Percentiles rank a stretch among this genome's conserved stretches.
Evolutionary conservation across 345 rosid species (phyloP).

Genomic region (Citrus cavaleriei): DNA sequence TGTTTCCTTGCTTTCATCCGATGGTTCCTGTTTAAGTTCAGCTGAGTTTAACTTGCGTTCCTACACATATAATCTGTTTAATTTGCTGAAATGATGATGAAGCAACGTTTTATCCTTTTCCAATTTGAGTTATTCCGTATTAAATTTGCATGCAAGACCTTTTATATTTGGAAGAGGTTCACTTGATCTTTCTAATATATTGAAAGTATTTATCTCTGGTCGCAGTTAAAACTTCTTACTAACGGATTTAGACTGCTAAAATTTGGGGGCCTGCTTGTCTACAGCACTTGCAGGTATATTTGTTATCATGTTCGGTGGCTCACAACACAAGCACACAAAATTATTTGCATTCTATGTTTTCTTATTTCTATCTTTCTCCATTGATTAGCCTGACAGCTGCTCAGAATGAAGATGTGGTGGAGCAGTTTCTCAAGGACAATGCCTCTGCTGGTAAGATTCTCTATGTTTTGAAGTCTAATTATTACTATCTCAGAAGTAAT

Average conservation of each 20-base stretch:
- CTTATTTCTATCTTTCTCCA: neutral
- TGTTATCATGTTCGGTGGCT: neutral
- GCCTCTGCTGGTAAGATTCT: conserved; percentile 58
- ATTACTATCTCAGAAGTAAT: neutral
- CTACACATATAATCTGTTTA: neutral
- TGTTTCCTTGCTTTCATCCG: neutral
- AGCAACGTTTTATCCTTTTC: neutral
- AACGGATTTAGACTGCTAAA: conserved; percentile 83
- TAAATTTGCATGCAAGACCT: neutral
- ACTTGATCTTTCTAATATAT: neutral
- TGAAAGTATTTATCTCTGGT: neutral
- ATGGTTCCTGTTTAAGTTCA: neutral
- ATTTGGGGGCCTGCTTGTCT: conserved; percentile 74
- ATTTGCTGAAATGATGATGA: neutral
- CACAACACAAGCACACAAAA: neutral
- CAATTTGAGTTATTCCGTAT: neutral
- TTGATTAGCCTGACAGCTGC: conserved; percentile 72
- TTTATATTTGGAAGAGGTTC: neutral
- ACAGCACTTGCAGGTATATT: conserved; percentile 92
- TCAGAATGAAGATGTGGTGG: conserved; percentile 89
- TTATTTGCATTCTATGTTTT: neutral
- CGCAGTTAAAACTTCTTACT: conserved; percentile 74
- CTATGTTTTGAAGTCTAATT: neutral
- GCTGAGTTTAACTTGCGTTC: neutral
- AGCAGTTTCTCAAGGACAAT: conserved; percentile 61